Percentiles rank a stretch among this genome's conserved stretches.
Evolutionary conservation across 148 eudicot genomes (phyloP).

Genomic region (Cornus suecica): DNA sequence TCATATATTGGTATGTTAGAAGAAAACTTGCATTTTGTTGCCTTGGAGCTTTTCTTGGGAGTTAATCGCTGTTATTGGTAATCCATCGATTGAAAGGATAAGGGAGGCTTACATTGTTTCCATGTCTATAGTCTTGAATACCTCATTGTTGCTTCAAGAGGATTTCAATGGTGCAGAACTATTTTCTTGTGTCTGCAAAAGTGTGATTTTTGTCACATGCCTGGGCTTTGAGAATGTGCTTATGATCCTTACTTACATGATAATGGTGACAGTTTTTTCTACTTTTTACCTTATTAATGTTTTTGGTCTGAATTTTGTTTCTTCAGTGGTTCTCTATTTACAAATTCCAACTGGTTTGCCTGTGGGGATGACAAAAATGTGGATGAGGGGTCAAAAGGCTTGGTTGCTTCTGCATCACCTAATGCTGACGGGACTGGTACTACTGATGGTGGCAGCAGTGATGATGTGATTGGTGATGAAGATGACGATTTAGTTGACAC

Average conservation of each 20-base stretch:
- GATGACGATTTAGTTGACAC: constrained; percentile 38
- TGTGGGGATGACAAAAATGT: constrained; percentile 54
- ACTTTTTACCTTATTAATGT: not conserved
- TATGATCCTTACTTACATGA: not conserved
- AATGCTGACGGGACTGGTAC: constrained; percentile 24
- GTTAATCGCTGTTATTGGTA: too few relatives aligned
- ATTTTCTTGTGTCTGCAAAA: not conserved
- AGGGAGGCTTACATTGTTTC: not conserved
- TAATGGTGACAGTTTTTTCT: not conserved
- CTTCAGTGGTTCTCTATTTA: constrained; percentile 73
- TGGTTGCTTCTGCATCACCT: constrained; percentile 52
- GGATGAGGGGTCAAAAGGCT: constrained; percentile 36
- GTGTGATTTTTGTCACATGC: not conserved
- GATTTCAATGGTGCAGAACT: not conserved
- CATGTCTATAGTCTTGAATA: not conserved
- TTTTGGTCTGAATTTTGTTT: not conserved
- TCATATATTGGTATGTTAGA: not conserved
- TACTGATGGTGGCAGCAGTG: constrained; percentile 23
- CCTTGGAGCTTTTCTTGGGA: not conserved
- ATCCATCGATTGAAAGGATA: too few relatives aligned
- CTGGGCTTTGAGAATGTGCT: not conserved
- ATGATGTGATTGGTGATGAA: constrained; percentile 27
- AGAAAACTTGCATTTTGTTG: not conserved
- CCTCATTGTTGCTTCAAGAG: not conserved
- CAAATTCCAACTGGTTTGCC: constrained; percentile 92